Conservation (phyloP, 768 basidiomycete genomes). For the Amanita phalloides region DNA sequence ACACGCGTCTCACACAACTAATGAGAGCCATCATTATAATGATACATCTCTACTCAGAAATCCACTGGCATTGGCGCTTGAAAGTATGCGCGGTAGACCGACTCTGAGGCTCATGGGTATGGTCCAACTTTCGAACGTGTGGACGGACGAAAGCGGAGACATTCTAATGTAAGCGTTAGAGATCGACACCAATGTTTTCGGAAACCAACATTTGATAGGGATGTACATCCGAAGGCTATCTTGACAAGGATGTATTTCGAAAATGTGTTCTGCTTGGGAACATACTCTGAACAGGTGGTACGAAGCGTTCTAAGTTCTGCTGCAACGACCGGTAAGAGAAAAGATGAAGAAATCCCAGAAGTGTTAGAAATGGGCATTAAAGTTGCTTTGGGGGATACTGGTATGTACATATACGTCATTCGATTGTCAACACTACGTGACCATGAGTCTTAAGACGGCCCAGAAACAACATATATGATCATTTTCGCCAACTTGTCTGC, state of each 20-base stretch:
- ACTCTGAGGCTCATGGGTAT: conserved; percentile 48
- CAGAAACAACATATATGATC: conserved; percentile 58
- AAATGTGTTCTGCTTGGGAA: conserved; percentile 50
- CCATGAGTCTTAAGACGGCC: conserved; percentile 35
- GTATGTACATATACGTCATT: conserved; percentile 22
- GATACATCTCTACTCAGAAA: conserved; percentile 40
- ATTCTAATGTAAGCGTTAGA: conserved; percentile 22
- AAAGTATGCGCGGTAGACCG: conserved; percentile 72
- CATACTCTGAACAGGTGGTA: conserved; percentile 8
- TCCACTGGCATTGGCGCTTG: conserved; percentile 59
- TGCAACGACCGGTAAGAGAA: background rate
- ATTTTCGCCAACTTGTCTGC: conserved; percentile 27
- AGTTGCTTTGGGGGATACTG: conserved; percentile 59
- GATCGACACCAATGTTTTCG: background rate
- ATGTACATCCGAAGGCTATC: conserved; percentile 56
- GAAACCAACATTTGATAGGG: conserved; percentile 25
- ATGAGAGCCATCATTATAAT: background rate
- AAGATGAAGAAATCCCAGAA: conserved; percentile 22
- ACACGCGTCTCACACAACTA: background rate
- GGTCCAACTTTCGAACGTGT: conserved; percentile 41
- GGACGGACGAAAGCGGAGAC: conserved; percentile 47
- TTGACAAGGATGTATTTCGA: conserved; percentile 61
- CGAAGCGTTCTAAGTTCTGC: background rate
- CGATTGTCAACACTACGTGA: background rate
- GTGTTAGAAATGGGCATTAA: conserved; percentile 36